Evolutionary conservation across 73 alveolate genomes (phyloP).

Genomic region (Diophrys sp.): DNA sequence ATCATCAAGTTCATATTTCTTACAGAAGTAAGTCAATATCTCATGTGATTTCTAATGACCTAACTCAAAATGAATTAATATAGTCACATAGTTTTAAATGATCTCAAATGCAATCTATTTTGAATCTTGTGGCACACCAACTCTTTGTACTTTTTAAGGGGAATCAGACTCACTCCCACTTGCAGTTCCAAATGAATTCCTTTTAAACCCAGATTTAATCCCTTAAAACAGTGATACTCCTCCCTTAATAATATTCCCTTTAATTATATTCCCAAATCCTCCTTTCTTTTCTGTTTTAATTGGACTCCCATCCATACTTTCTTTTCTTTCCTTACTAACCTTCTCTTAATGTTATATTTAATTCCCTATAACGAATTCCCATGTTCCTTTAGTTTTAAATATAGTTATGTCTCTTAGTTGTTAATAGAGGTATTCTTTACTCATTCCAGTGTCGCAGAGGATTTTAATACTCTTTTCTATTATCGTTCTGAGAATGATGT

Average conservation of each 20-base stretch:
- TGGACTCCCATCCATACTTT: not conserved
- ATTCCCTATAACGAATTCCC: not conserved
- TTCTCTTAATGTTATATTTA: too few relatives aligned
- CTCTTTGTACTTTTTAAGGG: not conserved
- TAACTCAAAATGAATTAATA: conserved; percentile 25
- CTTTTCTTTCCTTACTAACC: not conserved
- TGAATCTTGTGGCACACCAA: not conserved
- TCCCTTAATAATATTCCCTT: not conserved
- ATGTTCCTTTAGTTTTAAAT: not conserved
- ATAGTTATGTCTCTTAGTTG: not conserved
- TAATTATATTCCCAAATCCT: not conserved
- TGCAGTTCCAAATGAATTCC: not conserved
- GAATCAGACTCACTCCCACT: conserved; percentile 6
- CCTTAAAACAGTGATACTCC: not conserved
- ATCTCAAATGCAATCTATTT: conserved; percentile 40
- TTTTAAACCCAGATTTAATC: not conserved
- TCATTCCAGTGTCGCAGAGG: too few relatives aligned
- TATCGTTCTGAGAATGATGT: not conserved
- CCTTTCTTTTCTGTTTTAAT: not conserved
- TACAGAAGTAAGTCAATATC: conserved; percentile 32
- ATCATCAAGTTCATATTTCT: conserved; percentile 48
- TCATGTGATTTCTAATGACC: conserved; percentile 22
- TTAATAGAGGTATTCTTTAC: not conserved
- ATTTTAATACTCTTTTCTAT: not conserved
- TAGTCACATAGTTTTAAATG: conserved; percentile 18